phyloP scores from a whole-genome alignment of 768 basidiomycete genomes.

The Flagelloscypha sp. region DNA sequence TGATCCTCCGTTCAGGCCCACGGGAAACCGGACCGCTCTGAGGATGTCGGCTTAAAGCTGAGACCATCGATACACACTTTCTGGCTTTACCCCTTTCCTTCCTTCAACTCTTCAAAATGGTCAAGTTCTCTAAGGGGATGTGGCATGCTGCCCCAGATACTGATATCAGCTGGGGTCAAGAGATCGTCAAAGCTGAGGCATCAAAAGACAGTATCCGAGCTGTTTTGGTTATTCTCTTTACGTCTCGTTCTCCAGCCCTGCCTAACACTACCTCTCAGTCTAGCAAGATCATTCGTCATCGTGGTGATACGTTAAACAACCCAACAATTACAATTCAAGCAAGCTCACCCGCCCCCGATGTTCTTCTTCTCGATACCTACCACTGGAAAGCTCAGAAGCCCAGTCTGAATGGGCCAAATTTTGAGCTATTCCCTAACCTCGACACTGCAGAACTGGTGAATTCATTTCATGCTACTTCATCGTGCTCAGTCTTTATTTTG shows the following conservation, averaged over 20 bases:
- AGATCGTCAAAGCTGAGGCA: conserved; percentile 19
- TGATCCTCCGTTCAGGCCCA: too few species aligned
- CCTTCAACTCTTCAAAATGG: too few species aligned
- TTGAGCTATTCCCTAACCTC: conserved; percentile 23
- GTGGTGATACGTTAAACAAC: conserved; percentile 25
- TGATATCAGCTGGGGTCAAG: conserved; percentile 23
- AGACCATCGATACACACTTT: too few species aligned
- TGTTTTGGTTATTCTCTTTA: conserved; percentile 17
- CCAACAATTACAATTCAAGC: conserved; percentile 26
- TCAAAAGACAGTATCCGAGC: conserved; percentile 18
- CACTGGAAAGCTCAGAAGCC: conserved; percentile 21
- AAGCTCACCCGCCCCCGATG: conserved; percentile 21
- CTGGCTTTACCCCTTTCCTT: too few species aligned
- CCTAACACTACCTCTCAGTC: conserved; percentile 11
- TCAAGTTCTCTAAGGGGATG: conserved; percentile 26
- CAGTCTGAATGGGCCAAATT: conserved; percentile 17
- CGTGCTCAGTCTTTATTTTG: background rate
- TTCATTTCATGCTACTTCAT: background rate
- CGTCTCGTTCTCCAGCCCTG: background rate
- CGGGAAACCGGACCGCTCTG: too few species aligned
- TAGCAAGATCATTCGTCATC: conserved; percentile 21
- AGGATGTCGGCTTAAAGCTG: too few species aligned
- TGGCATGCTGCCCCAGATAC: conserved; percentile 21
- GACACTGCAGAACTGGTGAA: conserved; percentile 13
- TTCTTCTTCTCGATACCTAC: conserved; percentile 24